phyloP scores from a whole-genome alignment of 2,329 filamentous ascomycete species.

The Gnomoniopsis sp. region DNA sequence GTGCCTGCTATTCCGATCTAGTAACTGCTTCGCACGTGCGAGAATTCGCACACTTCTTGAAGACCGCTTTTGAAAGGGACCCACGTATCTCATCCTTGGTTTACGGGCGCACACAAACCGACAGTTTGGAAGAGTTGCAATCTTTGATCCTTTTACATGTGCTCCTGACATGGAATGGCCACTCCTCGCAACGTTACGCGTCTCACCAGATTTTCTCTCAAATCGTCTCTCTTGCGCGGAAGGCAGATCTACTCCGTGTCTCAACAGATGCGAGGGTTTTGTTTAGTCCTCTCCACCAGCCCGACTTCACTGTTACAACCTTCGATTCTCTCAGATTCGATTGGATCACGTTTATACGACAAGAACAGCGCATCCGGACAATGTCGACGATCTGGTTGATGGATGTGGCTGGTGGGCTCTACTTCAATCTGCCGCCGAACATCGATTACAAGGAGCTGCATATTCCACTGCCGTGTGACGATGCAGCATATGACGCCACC shows the following conservation, averaged over 20 bases:
- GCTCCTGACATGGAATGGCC: slow-evolving; percentile 69
- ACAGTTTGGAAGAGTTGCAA: slow-evolving; percentile 61
- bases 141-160: slow-evolving; percentile 60
- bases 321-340: slow-evolving; percentile 54
- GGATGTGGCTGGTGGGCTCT: slow-evolving; percentile 64
- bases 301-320: slow-evolving; percentile 42
- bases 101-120: slow-evolving; percentile 31
- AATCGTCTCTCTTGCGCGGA: slow-evolving; percentile 55
- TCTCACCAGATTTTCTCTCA: slow-evolving; percentile 57
- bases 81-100: slow-evolving; percentile 47
- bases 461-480: slow-evolving; percentile 68
- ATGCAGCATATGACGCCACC: slow-evolving; percentile 69
- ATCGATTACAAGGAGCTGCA: slow-evolving; percentile 63
- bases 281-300: slow-evolving; percentile 60
- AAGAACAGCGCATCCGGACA: slow-evolving; percentile 64
- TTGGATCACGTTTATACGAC: slow-evolving; percentile 66
- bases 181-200: slow-evolving; percentile 59
- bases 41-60: slow-evolving; percentile 64
- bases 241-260: slow-evolving; percentile 53
- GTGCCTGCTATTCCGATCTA: slow-evolving; percentile 69
- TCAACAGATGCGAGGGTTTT: slow-evolving; percentile 41
- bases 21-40: slow-evolving; percentile 59
- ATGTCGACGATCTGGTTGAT: slow-evolving; percentile 64
- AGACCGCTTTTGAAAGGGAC: slow-evolving; percentile 55
- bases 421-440: slow-evolving; percentile 64